These are phyloP conservation scores for Acacia acuminata DNA, from an alignment of 306 rosid genomes.

Conservation along the genomic window DNA sequence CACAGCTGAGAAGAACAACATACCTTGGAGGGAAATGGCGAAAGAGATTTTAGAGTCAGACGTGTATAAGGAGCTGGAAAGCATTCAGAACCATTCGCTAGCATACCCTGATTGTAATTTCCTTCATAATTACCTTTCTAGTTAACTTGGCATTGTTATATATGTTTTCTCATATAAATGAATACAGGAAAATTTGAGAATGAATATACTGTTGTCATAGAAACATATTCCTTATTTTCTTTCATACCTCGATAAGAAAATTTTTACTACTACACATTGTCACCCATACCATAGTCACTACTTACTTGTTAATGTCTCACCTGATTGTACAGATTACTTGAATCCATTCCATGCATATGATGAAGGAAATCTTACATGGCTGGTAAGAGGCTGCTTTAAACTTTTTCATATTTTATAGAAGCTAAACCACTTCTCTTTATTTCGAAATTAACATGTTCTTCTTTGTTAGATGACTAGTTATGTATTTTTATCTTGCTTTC, in stretches of 20 bases:
- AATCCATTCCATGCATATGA: constrained; percentile 75
- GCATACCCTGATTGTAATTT: constrained; percentile 66
- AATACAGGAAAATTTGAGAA: neutral
- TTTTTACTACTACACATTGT: neutral
- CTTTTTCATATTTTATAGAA: constrained; percentile 7
- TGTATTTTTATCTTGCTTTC: neutral
- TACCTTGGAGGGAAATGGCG: constrained; percentile 66
- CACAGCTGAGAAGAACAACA: constrained; percentile 71
- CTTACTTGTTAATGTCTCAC: neutral
- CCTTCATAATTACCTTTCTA: constrained; percentile 2
- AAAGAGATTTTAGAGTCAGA: constrained; percentile 60
- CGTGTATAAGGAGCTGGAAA: constrained; percentile 57
- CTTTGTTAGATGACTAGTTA: constrained; percentile 4
- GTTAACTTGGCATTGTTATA: neutral
- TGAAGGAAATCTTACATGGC: constrained; percentile 76
- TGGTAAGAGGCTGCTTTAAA: constrained; percentile 43
- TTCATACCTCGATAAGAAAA: neutral
- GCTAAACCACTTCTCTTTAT: neutral
- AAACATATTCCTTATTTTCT: neutral
- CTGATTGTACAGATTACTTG: constrained; percentile 54
- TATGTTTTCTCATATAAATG: neutral
- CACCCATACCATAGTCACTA: neutral
- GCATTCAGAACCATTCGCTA: constrained; percentile 49
- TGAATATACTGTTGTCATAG: neutral
- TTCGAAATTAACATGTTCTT: neutral